These are phyloP conservation scores for Chrysanthemum seticuspe DNA, from an alignment of 129 eudicot genomes.

Conservation along the genomic window DNA sequence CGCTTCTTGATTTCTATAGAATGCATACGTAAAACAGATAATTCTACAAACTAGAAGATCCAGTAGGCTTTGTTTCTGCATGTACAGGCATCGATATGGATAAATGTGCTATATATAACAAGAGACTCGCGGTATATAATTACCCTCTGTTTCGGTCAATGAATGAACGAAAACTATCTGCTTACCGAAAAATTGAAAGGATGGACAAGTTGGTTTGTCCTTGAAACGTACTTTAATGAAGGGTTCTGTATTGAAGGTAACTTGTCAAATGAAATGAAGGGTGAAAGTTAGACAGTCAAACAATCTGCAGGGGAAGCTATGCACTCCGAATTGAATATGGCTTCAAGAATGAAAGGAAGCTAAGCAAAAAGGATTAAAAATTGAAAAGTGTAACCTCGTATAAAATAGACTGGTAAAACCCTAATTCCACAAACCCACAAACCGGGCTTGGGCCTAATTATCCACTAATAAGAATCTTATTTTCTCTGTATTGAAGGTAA, in stretches of 20 bases:
- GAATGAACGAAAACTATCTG: not conserved
- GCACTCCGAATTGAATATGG: not conserved
- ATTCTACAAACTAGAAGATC: too few relatives aligned
- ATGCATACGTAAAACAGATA: too few relatives aligned
- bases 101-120: not conserved
- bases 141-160: not conserved
- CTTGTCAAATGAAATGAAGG: not conserved
- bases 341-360: too few relatives aligned
- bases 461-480: too few relatives aligned
- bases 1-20: too few relatives aligned
- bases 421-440: too few relatives aligned
- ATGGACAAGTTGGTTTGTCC: not conserved
- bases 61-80: not conserved
- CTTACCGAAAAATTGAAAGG: not conserved
- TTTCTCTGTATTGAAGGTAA: too few relatives aligned
- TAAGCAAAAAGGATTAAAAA: not conserved
- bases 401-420: not conserved
- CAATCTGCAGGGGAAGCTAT: not conserved
- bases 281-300: too few relatives aligned
- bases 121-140: not conserved
- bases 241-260: not conserved
- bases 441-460: too few relatives aligned
- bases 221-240: not conserved
- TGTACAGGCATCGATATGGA: not conserved
- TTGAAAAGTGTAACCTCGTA: not conserved